Percentiles rank a stretch among this genome's conserved stretches.
phyloP scores from a whole-genome alignment of 1,284 basidiomycete genomes.

The Tilletia walkeri region DNA sequence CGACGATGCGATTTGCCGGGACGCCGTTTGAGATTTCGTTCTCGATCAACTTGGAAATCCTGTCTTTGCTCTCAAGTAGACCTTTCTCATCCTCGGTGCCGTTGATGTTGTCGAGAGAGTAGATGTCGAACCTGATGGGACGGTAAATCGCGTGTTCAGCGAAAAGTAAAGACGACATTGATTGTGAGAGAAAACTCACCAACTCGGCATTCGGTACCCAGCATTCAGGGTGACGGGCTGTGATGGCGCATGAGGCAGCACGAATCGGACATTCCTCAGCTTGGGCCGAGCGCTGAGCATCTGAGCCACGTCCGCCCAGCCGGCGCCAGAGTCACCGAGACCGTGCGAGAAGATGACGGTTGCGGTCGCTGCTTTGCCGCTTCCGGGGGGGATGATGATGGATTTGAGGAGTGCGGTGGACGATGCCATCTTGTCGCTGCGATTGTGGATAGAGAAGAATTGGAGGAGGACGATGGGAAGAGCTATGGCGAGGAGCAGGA shows the following conservation, averaged over 20 bases:
- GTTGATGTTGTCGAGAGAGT: slow-evolving; percentile 44
- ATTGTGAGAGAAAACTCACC: slow-evolving; percentile 44
- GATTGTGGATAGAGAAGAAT: neutral
- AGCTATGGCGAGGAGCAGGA: neutral
- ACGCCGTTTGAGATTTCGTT: slow-evolving; percentile 44
- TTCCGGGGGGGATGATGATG: slow-evolving; percentile 45
- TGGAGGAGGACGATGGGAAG: neutral
- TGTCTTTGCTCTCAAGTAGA: slow-evolving; percentile 39
- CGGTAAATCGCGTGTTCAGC: neutral
- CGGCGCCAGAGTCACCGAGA: slow-evolving; percentile 50
- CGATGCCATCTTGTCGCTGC: slow-evolving; percentile 11
- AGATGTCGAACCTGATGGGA: slow-evolving; percentile 14
- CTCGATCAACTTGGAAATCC: slow-evolving; percentile 44
- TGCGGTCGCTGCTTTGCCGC: slow-evolving; percentile 38
- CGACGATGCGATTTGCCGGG: slow-evolving; percentile 44
- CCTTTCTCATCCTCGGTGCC: slow-evolving; percentile 50
- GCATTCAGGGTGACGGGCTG: slow-evolving; percentile 54
- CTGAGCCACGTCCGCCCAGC: slow-evolving; percentile 52
- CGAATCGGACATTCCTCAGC: slow-evolving; percentile 50
- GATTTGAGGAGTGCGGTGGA: slow-evolving; percentile 42
- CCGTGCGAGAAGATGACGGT: slow-evolving; percentile 53
- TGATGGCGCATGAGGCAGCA: slow-evolving; percentile 53
- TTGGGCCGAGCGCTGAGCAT: slow-evolving; percentile 49
- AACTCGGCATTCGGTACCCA: slow-evolving; percentile 54
- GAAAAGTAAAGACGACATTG: too few relatives aligned